A percentile compares a stretch with the other conserved stretches of the same genome.
phyloP scores from a whole-genome alignment of 1,284 basidiomycete species.

The Microbotryum lychnidis-dioicae region DNA sequence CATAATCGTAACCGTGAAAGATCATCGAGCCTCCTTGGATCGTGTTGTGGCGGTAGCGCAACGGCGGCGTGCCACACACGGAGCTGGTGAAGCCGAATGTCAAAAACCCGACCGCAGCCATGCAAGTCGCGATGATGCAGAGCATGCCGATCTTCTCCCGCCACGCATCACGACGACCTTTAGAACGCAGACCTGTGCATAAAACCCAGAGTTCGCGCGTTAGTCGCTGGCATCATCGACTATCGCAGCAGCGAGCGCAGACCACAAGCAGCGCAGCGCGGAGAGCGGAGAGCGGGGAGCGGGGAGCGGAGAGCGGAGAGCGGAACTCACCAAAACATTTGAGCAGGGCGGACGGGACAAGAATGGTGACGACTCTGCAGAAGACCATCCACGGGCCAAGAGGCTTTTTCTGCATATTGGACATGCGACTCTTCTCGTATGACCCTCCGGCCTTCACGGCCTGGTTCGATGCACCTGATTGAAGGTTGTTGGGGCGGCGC shows the following conservation, averaged over 20 bases:
- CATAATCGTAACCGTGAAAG: conserved; percentile 89
- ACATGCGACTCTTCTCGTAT: conserved; percentile 27
- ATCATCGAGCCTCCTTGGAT: conserved; percentile 76
- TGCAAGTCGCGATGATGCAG: conserved; percentile 65
- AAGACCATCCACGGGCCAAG: conserved; percentile 94
- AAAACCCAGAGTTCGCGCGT: not conserved
- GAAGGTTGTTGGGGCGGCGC: conserved; percentile 50
- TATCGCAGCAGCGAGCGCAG: not conserved
- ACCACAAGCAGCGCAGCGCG: not conserved
- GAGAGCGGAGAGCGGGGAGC: not conserved
- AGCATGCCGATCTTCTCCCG: conserved; percentile 96
- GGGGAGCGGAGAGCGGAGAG: not conserved
- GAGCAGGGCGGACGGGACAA: conserved; percentile 54
- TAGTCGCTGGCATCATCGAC: not conserved
- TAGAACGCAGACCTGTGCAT: conserved; percentile 66
- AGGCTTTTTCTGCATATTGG: conserved; percentile 50
- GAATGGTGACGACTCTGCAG: conserved; percentile 77
- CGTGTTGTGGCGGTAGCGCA: conserved; percentile 67
- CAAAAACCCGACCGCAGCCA: conserved; percentile 92
- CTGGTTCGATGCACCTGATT: conserved; percentile 44
- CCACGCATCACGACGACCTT: conserved; percentile 93
- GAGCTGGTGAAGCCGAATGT: conserved; percentile 98
- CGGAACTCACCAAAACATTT: conserved; percentile 51
- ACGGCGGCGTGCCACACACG: conserved; percentile 78
- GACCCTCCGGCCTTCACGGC: conserved; percentile 32